phyloP scores from a whole-genome alignment of 2,329 filamentous ascomycete species.

The Incumbomyces delicatus region DNA sequence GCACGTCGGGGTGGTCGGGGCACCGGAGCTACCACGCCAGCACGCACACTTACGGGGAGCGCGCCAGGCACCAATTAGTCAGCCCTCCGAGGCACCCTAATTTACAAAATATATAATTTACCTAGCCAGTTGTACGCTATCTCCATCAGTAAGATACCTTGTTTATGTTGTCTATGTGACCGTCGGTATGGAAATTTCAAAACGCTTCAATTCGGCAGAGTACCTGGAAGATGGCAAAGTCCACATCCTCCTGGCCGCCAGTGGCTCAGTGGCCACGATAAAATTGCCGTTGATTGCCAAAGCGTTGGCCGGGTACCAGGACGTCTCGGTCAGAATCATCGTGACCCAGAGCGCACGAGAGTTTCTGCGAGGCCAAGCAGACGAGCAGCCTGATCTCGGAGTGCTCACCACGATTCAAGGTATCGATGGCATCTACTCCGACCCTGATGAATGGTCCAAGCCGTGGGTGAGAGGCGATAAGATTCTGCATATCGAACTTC shows the following conservation, averaged over 20 bases:
- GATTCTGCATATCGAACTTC: conserved; percentile 84
- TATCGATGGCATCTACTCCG: conserved; percentile 71
- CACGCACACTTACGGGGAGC: too few species aligned
- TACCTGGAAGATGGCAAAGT: conserved; percentile 39
- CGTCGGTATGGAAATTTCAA: conserved; percentile 5
- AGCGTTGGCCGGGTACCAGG: conserved; percentile 34
- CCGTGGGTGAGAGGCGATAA: conserved; percentile 69
- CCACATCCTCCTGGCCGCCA: conserved; percentile 57
- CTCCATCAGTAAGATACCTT: not conserved
- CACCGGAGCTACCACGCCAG: too few species aligned
- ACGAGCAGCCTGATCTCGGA: conserved; percentile 63
- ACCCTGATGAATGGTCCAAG: conserved; percentile 73
- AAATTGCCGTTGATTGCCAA: conserved; percentile 61
- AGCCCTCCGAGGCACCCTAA: too few species aligned
- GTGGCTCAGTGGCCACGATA: conserved; percentile 76
- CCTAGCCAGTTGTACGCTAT: too few species aligned
- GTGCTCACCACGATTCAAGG: conserved; percentile 52
- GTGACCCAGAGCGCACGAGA: conserved; percentile 63
- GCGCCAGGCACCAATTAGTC: too few species aligned
- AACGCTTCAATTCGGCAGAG: conserved; percentile 17
- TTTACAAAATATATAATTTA: too few species aligned
- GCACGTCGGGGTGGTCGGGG: too few species aligned
- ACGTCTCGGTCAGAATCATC: conserved; percentile 73
- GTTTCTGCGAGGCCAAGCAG: conserved; percentile 67
- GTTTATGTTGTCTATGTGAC: not conserved